Evolutionary conservation across 352 stramenopile genomes (phyloP).

Genomic region (Pythium pectinolyticum): DNA sequence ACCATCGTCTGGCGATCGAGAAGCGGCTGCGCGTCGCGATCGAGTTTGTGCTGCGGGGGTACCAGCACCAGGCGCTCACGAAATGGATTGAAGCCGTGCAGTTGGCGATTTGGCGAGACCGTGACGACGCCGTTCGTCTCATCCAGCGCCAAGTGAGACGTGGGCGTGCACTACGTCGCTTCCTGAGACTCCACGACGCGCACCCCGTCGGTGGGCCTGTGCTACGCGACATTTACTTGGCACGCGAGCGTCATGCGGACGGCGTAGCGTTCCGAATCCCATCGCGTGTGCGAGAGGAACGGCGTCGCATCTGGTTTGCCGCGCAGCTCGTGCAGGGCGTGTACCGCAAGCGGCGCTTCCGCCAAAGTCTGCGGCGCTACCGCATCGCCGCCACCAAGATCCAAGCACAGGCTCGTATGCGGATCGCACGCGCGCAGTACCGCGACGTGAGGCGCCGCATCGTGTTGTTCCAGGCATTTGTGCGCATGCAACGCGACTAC

Average conservation of each 20-base stretch:
- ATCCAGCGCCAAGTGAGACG: slow-evolving; percentile 62
- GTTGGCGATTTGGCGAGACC: slow-evolving; percentile 56
- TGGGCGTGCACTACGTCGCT: slow-evolving; percentile 33
- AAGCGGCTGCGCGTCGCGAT: slow-evolving; percentile 66
- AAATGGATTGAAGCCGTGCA: slow-evolving; percentile 61
- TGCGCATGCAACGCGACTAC: slow-evolving; percentile 50
- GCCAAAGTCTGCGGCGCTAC: slow-evolving; percentile 47
- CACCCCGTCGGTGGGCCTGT: slow-evolving; percentile 42
- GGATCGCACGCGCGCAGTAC: slow-evolving; percentile 40
- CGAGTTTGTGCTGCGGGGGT: slow-evolving; percentile 65
- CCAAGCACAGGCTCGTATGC: slow-evolving; percentile 60
- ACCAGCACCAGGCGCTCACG: slow-evolving; percentile 54
- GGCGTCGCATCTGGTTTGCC: slow-evolving; percentile 59
- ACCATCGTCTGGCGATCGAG: slow-evolving; percentile 57
- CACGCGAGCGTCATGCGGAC: slow-evolving; percentile 27
- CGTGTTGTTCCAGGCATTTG: slow-evolving; percentile 52
- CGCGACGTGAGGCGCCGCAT: slow-evolving; percentile 34
- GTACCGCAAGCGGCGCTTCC: slow-evolving; percentile 58
- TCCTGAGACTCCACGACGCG: slow-evolving; percentile 46
- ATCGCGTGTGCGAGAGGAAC: slow-evolving; percentile 48
- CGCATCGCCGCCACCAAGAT: slow-evolving; percentile 57
- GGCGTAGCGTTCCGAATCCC: slow-evolving; percentile 48
- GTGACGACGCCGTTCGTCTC: slow-evolving; percentile 44
- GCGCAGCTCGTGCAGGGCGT: slow-evolving; percentile 54
- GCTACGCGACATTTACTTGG: slow-evolving; percentile 62